Evolutionary conservation across 306 rosid genomes (phyloP), one percentile per base, ranked within the genome.

Genomic region (Trifolium pratense): DNA sequence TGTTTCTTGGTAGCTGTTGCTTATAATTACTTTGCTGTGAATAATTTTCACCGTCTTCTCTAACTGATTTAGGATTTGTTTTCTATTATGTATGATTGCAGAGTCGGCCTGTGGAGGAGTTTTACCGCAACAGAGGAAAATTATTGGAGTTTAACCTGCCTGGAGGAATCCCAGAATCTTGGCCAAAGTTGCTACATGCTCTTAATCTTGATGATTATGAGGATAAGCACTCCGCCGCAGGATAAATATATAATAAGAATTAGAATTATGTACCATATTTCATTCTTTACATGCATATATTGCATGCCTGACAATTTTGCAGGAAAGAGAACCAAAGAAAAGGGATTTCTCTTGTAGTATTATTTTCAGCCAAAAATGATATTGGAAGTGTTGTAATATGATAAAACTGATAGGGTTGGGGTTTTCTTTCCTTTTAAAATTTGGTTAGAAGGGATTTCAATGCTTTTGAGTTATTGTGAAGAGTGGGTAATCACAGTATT

Each of bases 81-180:
- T 31, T 70, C 52, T 73, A 26, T 80, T 56, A 17, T 70, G 66
- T 56, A 17, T 70, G 68, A n/a, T 67, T 77, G 68, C 87, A 94
- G 99, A 91, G 91, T 76, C 92, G 75, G 66, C 96, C 96, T 29
- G 91, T 94, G 72, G 97, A 94, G 84, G 95, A 83, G 67, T 91
- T 87, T 64, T 94, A 91, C 84, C 88, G 87, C 6, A 81, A 75
- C 66, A 78, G 85, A 78, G 97, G 91, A 43, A 88, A 87, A 87
- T n/a, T 94, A 68, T 70, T 91, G 95, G 99, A 91, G 79, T 94
- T 94, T 83, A 86, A 88, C 81, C 86, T 94, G 61, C 99, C 99
- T 13, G 99, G 99, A 73, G 99, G 99, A 37, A 94, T 94, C 66
- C 93, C 96, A 0, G 97, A 88, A 73, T 91, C 99, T 53, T 94